phyloP scores from a whole-genome alignment of 106 monocot genomes.

The Allium fistulosum region DNA sequence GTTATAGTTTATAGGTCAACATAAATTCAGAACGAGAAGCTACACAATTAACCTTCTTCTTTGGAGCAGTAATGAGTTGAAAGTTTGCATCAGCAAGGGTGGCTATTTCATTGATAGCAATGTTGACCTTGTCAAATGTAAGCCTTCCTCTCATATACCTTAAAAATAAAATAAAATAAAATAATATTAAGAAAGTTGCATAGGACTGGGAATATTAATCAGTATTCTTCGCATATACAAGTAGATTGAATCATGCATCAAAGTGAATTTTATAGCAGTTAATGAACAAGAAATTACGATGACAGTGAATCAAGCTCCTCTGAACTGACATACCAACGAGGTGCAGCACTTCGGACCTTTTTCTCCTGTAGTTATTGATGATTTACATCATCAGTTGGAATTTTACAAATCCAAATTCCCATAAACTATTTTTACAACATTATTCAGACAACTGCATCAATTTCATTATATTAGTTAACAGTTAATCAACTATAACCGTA shows the following conservation, averaged over 20 bases:
- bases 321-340: slow-evolving; percentile 73
- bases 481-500: too few species aligned
- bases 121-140: slow-evolving; percentile 83
- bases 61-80: slow-evolving; percentile 62
- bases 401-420: neutral
- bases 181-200: neutral
- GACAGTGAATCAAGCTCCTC: slow-evolving; percentile 82
- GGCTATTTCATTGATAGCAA: slow-evolving; percentile 84
- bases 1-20: neutral
- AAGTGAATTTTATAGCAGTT: neutral
- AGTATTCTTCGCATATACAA: too few species aligned
- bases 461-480: too few species aligned
- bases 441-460: neutral
- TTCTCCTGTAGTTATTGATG: slow-evolving; percentile 45
- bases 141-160: slow-evolving; percentile 97
- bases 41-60: slow-evolving; percentile 55
- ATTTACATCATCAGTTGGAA: neutral
- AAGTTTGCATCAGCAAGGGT: slow-evolving; percentile 72
- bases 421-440: neutral
- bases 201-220: neutral
- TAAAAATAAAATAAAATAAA: neutral
- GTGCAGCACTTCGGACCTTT: slow-evolving; percentile 60
- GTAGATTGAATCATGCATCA: too few species aligned
- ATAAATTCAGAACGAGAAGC: neutral
- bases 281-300: slow-evolving; percentile 45